phyloP scores from a whole-genome alignment of 2,329 filamentous ascomycete genomes.

The Fusarium brachygibbosum region DNA sequence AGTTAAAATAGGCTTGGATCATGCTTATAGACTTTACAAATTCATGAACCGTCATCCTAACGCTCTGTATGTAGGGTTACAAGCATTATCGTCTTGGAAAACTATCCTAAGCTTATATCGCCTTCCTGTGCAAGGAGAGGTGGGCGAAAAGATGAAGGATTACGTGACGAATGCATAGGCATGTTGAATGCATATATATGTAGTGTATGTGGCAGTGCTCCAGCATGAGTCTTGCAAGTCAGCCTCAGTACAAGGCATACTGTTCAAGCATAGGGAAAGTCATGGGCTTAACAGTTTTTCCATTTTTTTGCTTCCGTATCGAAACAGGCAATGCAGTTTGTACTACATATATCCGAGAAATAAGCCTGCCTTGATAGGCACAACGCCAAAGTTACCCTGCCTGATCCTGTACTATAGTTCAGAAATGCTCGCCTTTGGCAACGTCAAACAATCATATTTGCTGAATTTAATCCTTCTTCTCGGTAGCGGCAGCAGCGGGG shows the following conservation, averaged over 20 bases:
- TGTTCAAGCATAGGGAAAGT: constrained; percentile 5
- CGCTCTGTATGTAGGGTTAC: too few species aligned
- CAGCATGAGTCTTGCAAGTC: background rate
- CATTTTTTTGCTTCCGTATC: constrained; percentile 43
- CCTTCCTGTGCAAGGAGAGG: too few species aligned
- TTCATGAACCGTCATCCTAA: too few species aligned
- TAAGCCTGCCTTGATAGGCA: constrained; percentile 38
- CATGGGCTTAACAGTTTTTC: constrained; percentile 40
- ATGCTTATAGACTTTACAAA: too few species aligned
- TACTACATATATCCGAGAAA: constrained; percentile 41
- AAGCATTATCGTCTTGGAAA: too few species aligned
- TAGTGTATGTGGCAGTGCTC: too few species aligned
- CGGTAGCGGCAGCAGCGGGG: constrained; percentile 54
- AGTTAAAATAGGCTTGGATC: too few species aligned
- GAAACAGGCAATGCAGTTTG: constrained; percentile 40
- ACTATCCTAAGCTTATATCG: too few species aligned
- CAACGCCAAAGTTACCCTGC: constrained; percentile 46
- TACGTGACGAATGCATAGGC: too few species aligned
- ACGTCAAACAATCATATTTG: constrained; percentile 37
- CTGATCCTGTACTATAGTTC: constrained; percentile 40
- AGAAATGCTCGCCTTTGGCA: constrained; percentile 40
- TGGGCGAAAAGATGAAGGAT: too few species aligned
- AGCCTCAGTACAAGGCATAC: background rate
- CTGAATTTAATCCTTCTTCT: constrained; percentile 55
- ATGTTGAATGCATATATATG: too few species aligned